Conservation (phyloP, 805 yeast species). For the Kazachstania kunashirensis region DNA sequence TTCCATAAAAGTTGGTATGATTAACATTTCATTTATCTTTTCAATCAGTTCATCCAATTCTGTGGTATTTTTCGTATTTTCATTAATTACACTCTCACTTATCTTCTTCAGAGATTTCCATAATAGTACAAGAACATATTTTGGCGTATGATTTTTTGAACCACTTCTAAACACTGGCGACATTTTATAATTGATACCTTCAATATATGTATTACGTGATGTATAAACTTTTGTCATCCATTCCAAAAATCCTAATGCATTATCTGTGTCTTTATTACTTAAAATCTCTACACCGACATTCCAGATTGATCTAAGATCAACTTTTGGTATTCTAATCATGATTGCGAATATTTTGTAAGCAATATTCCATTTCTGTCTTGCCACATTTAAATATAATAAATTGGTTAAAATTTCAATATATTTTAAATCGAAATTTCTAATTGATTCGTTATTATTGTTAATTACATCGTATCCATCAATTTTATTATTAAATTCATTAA, state of each 20-base stretch:
- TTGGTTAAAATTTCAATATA: slow-evolving; percentile 29
- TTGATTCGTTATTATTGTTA: slow-evolving; percentile 3
- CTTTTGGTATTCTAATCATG: slow-evolving; percentile 38
- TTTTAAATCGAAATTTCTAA: slow-evolving; percentile 11
- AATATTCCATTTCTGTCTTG: slow-evolving; percentile 42
- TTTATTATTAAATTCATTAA: slow-evolving; percentile 9
- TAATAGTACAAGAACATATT: slow-evolving; percentile 21
- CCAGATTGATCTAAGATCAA: slow-evolving; percentile 54
- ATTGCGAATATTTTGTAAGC: slow-evolving; percentile 46
- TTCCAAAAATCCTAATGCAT: slow-evolving; percentile 18
- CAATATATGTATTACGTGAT: slow-evolving; percentile 16
- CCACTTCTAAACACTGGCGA: slow-evolving; percentile 26
- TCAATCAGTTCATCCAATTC: slow-evolving; percentile 16
- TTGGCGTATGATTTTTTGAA: slow-evolving; percentile 24
- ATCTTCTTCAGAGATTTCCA: slow-evolving; percentile 18
- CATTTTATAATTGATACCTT: slow-evolving; percentile 15
- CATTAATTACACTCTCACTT: slow-evolving; percentile 4
- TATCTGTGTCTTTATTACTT: slow-evolving; percentile 4
- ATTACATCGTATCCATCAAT: slow-evolving; percentile 17
- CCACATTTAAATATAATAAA: slow-evolving; percentile 41
- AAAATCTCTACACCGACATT: slow-evolving; percentile 49
- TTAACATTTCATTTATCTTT: slow-evolving; percentile 20
- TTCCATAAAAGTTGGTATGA: slow-evolving; percentile 29
- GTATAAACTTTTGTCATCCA: slow-evolving; percentile 26
- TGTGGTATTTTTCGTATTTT: slow-evolving; percentile 2